Conservation (phyloP, 805 yeast genomes). For the Saccharomycopsis oosterbeekiorum region DNA sequence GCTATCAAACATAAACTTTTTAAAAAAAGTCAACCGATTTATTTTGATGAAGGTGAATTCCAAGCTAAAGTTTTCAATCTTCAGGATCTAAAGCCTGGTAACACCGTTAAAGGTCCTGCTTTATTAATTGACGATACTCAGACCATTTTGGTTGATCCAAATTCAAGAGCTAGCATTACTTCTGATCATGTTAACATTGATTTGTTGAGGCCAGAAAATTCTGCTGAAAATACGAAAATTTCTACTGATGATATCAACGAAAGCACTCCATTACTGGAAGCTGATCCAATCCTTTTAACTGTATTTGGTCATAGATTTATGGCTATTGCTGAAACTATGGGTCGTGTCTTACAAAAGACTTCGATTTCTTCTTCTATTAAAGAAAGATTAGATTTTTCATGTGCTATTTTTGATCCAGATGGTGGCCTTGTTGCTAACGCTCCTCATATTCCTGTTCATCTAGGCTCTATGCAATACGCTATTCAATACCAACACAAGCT, state of each 20-base stretch:
- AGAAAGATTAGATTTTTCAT: constrained; percentile 38
- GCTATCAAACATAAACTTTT: background rate
- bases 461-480: constrained; percentile 38
- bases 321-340: constrained; percentile 43
- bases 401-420: constrained; percentile 37
- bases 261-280: constrained; percentile 19
- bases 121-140: constrained; percentile 29
- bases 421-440: constrained; percentile 38
- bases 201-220: background rate
- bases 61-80: constrained; percentile 14
- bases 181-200: constrained; percentile 26
- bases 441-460: constrained; percentile 39
- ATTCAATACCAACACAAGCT: constrained; percentile 29
- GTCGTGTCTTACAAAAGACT: constrained; percentile 35
- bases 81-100: constrained; percentile 21
- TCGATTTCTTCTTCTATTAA: constrained; percentile 37
- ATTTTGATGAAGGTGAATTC: constrained; percentile 25
- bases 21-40: constrained; percentile 30
- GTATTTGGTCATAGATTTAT: constrained; percentile 38
- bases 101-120: constrained; percentile 30
- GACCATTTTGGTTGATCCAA: constrained; percentile 31
- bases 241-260: constrained; percentile 23
- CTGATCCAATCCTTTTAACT: constrained; percentile 36
- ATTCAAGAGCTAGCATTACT: constrained; percentile 27
- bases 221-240: constrained; percentile 28